Conservation (phyloP, 371 early-diverging fungal genomes). For the Apophysomyces elegans region DNA sequence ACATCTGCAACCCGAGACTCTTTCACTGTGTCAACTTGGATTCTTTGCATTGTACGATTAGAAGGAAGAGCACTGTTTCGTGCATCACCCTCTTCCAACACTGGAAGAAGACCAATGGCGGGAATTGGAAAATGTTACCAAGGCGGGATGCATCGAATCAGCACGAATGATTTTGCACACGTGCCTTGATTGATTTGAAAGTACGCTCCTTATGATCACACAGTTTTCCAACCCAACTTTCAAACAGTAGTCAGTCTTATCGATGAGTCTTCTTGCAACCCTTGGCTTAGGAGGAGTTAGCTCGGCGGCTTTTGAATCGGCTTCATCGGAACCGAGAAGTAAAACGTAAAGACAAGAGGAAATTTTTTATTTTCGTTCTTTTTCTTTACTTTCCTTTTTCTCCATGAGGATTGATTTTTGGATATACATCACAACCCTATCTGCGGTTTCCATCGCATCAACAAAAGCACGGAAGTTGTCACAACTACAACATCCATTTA, state of each 20-base stretch:
- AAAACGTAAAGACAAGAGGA: background rate
- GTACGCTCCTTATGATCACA: background rate
- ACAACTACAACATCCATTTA: background rate
- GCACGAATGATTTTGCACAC: background rate
- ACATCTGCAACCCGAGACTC: too few species aligned
- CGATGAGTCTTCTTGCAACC: too few species aligned
- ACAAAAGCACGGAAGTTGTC: background rate
- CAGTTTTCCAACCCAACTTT: background rate
- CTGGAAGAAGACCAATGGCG: too few species aligned
- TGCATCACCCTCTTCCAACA: too few species aligned
- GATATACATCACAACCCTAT: background rate
- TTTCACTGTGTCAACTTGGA: too few species aligned
- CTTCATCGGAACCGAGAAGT: slow-evolving; percentile 9
- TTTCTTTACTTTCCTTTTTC: background rate
- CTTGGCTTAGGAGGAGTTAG: background rate
- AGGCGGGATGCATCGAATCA: too few species aligned
- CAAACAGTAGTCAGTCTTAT: too few species aligned
- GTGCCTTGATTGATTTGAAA: slow-evolving; percentile 3
- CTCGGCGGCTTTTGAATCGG: slow-evolving; percentile 9
- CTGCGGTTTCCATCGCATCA: background rate
- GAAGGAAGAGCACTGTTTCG: too few species aligned
- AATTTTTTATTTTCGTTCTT: background rate
- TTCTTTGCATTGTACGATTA: too few species aligned
- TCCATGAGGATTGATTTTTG: slow-evolving; percentile 5
- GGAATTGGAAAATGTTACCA: too few species aligned